phyloP scores from a whole-genome alignment of 208 protist species.

The Trypanosoma cruzi region DNA sequence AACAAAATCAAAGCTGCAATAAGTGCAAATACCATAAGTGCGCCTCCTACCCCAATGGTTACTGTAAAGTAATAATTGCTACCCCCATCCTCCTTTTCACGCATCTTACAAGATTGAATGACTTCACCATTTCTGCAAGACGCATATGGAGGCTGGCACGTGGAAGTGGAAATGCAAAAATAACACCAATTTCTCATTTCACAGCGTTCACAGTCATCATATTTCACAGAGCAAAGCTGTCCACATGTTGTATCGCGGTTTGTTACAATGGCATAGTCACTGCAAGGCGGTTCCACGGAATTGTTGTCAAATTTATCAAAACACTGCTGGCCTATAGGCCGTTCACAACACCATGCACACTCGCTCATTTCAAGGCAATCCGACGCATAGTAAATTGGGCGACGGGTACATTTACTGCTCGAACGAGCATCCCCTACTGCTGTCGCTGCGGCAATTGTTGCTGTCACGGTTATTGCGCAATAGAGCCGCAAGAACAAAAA shows the following conservation, averaged over 20 bases:
- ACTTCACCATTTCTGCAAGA: constrained; percentile 11
- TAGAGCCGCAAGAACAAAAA: not conserved
- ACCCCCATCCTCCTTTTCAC: not conserved
- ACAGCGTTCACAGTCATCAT: constrained; percentile 25
- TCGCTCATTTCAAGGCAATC: constrained; percentile 33
- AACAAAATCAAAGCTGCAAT: constrained; percentile 2
- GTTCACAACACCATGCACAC: constrained; percentile 47
- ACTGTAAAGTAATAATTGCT: constrained; percentile 8
- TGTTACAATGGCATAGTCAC: constrained; percentile 21
- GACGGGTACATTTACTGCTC: constrained; percentile 14
- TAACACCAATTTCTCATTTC: constrained; percentile 37
- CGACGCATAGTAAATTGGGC: constrained; percentile 31
- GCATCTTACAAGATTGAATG: constrained; percentile 29
- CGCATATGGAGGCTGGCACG: constrained; percentile 25
- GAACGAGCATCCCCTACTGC: not conserved
- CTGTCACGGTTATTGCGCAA: not conserved
- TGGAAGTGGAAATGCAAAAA: constrained; percentile 29
- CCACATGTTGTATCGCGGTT: constrained; percentile 31
- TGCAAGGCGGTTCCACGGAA: constrained; percentile 7
- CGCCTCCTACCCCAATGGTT: constrained; percentile 5
- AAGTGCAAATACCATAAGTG: not conserved
- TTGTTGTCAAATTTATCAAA: constrained; percentile 13
- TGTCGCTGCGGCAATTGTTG: not conserved
- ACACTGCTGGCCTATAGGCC: constrained; percentile 35
- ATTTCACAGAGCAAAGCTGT: constrained; percentile 15